Evolutionary conservation across 805 yeast species (phyloP), one percentile per base, ranked within the genome.

Genomic region (Brettanomyces nanus): DNA sequence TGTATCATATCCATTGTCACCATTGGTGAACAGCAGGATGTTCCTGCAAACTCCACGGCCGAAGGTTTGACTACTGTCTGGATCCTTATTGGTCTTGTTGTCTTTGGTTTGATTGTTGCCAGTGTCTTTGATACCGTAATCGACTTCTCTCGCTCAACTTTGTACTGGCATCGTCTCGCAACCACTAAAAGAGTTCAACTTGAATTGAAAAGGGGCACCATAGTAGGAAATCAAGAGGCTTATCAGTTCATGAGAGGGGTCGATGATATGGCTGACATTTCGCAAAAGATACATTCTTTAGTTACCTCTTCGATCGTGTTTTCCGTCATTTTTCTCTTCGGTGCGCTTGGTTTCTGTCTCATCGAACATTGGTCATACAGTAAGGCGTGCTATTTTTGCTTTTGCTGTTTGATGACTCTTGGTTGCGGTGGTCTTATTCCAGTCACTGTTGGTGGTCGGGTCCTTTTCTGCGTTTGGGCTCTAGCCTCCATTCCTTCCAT

Each of bases 371-470:
- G 95, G 95, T 43, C 68, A 5, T 87, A 79, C 56, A 82, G 81
- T 45, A 63, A 75, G 37, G 68, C 77, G 2, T 65, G 83, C n/a
- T 87, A 87, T 59, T 86, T 84, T 51, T 75, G 89, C 43, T 76
- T 81, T 44, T 60, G 83, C 28, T 77, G 90, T 49, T 68, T 87
- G 37, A 59, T 85, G 5, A 84, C 95, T 0, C 81, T 87, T 39
- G 95, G 95, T 1, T 85, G 83, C 57, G 96, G 95, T 22, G 87
- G 80, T 51, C 77, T 65, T 47, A 65, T 75, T 1, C 95, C 95
- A 1, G 40, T 35, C 2, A 58, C 78, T 0, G 59, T 77, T 1
- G 79, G 82, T 5, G 94, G 95, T 1, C 61, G 81, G 30, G 71
- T 80, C 1, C 75, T 85, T 46, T 86, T 86, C 49, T 75, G 84